phyloP scores from a whole-genome alignment of 208 protist genomes.

The Trypanosoma avium region DNA sequence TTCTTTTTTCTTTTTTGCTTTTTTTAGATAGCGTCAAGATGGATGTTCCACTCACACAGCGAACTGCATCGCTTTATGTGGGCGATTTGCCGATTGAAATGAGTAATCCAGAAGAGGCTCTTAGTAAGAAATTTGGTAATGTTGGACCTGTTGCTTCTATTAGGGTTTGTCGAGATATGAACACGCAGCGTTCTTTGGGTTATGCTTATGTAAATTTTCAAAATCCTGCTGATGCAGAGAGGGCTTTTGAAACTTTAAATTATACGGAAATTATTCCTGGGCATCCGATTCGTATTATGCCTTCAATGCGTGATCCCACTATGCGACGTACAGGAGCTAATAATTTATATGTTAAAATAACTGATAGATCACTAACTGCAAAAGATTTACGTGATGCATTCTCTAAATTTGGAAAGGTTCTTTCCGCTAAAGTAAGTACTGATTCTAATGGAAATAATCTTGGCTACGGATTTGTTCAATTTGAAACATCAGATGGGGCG shows the following conservation, averaged over 20 bases:
- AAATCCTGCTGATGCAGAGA: slow-evolving; percentile 92
- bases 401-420: slow-evolving; percentile 92
- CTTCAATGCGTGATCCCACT: slow-evolving; percentile 94
- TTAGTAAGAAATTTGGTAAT: slow-evolving; percentile 95
- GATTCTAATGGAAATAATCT: slow-evolving; percentile 62
- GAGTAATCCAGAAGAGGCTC: slow-evolving; percentile 65
- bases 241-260: slow-evolving; percentile 95
- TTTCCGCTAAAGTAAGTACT: slow-evolving; percentile 94
- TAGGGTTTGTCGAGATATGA: slow-evolving; percentile 94
- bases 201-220: slow-evolving; percentile 99
- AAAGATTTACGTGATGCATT: slow-evolving; percentile 95
- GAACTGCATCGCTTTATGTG: slow-evolving; percentile 90
- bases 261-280: slow-evolving; percentile 86
- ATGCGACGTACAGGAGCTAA: slow-evolving; percentile 90
- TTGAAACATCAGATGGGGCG: slow-evolving; percentile 92
- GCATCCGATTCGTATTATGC: slow-evolving; percentile 95
- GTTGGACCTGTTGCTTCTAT: slow-evolving; percentile 94
- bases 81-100: slow-evolving; percentile 92
- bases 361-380: slow-evolving; percentile 89
- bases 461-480: slow-evolving; percentile 97
- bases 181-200: slow-evolving; percentile 92
- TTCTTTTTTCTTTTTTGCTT: neutral
- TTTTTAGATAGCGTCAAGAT: neutral
- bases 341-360: slow-evolving; percentile 97
- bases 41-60: neutral